These are phyloP conservation scores for Sporothrix mexicana DNA, from an alignment of 2,329 filamentous ascomycete species.

Conservation along the genomic window DNA sequence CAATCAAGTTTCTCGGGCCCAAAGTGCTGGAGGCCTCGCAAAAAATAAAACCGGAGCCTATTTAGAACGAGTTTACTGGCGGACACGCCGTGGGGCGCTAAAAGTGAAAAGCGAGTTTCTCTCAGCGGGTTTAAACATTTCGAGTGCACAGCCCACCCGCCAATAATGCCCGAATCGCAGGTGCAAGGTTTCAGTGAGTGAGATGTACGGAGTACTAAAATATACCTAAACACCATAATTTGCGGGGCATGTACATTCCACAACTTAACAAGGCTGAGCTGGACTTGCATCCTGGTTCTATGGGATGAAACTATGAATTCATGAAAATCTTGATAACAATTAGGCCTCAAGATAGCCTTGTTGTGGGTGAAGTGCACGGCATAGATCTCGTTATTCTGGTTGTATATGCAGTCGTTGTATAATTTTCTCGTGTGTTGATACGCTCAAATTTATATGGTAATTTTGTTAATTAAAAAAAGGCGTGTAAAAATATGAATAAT, in stretches of 20 bases:
- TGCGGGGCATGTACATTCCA: background rate
- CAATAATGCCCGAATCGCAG: background rate
- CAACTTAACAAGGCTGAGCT: slow-evolving; percentile 13
- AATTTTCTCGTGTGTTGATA: too few relatives aligned
- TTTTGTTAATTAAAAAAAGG: too few relatives aligned
- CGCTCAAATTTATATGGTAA: too few relatives aligned
- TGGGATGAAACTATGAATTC: background rate
- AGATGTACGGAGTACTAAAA: background rate
- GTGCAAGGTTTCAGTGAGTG: background rate
- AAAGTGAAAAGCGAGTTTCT: background rate
- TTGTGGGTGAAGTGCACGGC: too few relatives aligned
- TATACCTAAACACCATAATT: background rate
- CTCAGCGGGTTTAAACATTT: background rate
- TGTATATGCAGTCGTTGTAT: background rate
- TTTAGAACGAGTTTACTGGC: slow-evolving; percentile 35
- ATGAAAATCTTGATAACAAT: slow-evolving; percentile 1
- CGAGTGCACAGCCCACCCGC: background rate
- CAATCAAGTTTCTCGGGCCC: slow-evolving; percentile 3
- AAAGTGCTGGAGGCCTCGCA: slow-evolving; percentile 22
- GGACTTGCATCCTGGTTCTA: background rate
- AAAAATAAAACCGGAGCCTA: slow-evolving; percentile 12
- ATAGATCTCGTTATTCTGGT: too few relatives aligned
- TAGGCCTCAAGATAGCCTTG: background rate
- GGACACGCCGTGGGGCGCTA: slow-evolving; percentile 17
- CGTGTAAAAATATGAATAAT: too few relatives aligned